Percentiles rank a stretch among this genome's conserved stretches.
These are phyloP conservation scores for Wickerhamomyces ciferrii DNA, from an alignment of 805 yeast genomes.

Conservation along the genomic window DNA sequence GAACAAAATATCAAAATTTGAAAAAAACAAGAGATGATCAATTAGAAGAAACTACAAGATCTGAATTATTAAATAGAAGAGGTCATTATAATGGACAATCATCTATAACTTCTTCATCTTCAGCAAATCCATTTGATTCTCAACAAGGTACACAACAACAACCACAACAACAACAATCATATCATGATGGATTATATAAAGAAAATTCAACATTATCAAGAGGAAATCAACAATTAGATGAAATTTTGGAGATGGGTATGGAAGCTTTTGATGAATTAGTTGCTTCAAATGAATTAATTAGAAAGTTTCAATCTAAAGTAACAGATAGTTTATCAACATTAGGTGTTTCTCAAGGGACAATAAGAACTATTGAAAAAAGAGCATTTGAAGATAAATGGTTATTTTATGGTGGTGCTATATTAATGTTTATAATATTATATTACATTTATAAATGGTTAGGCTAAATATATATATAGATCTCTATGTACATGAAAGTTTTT, in stretches of 20 bases:
- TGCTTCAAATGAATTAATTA: constrained; percentile 73
- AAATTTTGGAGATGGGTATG: constrained; percentile 85
- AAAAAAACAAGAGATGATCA: constrained; percentile 29
- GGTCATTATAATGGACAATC: constrained; percentile 5
- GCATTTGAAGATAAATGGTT: constrained; percentile 84
- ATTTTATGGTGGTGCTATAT: constrained; percentile 68
- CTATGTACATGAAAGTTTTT: background rate
- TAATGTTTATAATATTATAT: constrained; percentile 64
- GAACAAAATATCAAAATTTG: constrained; percentile 26
- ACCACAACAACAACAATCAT: constrained; percentile 32
- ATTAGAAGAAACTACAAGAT: constrained; percentile 34
- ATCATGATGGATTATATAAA: constrained; percentile 61
- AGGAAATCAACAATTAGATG: constrained; percentile 81
- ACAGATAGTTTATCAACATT: constrained; percentile 68
- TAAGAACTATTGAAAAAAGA: constrained; percentile 70
- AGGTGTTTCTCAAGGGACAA: constrained; percentile 84
- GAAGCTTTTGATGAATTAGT: constrained; percentile 80
- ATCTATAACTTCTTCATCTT: constrained; percentile 2
- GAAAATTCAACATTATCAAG: constrained; percentile 61
- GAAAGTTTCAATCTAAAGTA: constrained; percentile 56
- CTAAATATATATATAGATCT: constrained; percentile 23
- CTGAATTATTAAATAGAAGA: constrained; percentile 41
- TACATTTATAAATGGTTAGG: constrained; percentile 61
- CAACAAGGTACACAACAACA: background rate
- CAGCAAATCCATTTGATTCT: constrained; percentile 15